These are phyloP conservation scores for Sphaerulina vaccinii DNA, from an alignment of 2,329 filamentous ascomycete genomes.

Conservation along the genomic window DNA sequence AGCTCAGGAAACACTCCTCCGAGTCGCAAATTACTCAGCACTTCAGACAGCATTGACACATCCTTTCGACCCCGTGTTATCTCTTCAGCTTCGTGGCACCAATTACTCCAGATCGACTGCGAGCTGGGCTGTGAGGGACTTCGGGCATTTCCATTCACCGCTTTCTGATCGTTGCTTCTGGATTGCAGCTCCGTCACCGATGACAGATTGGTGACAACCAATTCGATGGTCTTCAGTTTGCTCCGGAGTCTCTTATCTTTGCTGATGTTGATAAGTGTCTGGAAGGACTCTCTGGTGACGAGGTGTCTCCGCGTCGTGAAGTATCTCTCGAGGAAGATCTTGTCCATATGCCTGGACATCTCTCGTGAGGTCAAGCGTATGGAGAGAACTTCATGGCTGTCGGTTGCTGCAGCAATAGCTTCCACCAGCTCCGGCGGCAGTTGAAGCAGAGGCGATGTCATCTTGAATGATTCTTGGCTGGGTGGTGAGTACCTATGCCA, in stretches of 20 bases:
- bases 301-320: conserved; percentile 7
- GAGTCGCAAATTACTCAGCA: background rate
- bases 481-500: too few relatives aligned
- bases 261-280: conserved; percentile 9
- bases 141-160: background rate
- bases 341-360: conserved; percentile 1
- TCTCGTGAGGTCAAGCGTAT: conserved; percentile 4
- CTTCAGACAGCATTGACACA: conserved; percentile 7
- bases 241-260: background rate
- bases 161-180: background rate
- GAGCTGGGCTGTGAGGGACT: background rate
- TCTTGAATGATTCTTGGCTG: background rate
- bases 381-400: conserved; percentile 1
- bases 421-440: conserved; percentile 77
- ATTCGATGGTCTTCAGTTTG: conserved; percentile 4
- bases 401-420: conserved; percentile 68
- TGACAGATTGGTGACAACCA: conserved; percentile 8
- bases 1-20: conserved; percentile 1
- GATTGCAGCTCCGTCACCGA: background rate
- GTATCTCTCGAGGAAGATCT: conserved; percentile 7
- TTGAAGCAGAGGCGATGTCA: conserved; percentile 64
- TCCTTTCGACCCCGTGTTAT: background rate
- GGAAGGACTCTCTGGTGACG: conserved; percentile 2
- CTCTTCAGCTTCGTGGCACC: background rate
- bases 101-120: conserved; percentile 3